Evolutionary conservation across 1,284 basidiomycete genomes (phyloP), one percentile per base, ranked within the genome.

Genomic region (Irpex sp.): DNA sequence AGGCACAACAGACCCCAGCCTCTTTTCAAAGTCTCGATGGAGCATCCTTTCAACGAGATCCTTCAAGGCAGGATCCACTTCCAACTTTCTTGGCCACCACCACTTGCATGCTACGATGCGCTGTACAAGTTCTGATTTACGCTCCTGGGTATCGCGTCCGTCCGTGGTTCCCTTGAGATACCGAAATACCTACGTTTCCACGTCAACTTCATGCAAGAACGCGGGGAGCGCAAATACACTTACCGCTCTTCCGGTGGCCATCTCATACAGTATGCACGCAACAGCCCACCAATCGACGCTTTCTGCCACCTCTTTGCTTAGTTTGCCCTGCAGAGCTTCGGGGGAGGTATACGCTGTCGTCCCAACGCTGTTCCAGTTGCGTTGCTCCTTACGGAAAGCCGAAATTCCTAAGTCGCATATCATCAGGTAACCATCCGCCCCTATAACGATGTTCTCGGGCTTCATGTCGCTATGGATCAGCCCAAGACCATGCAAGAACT

Each of bases 401-500:
- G 85, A 72, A 9, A 60, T 8, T 5, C 91, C 91, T 73, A 94
- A 91, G 73, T 94, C 92, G 7, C 85, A 85, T 26, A 94, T 80
- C 74, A 85, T 84, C 70, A 93, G 73, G 70, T 87, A 87, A 17
- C 85, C 85, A 65, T 85, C 81, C 1, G 74, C 70, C 57, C 81
- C 82, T 59, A 96, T 78, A 38, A 96, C 80, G 62, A 96, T 88
- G 69, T 95, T 95, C 69, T 88, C 89, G 7, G 92, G 91, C 73
- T 95, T 94, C 69, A 96, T 81, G 72, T 95, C 92, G n/a, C 91
- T 83, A 74, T 96, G 94, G 4, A 91, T 85, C 67, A 94, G 85
- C 63, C 86, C 87, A 66, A 89, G 82, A 40, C 75, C 78, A 69
- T 92, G 91, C 2, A 96, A 76, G 73, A 91, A 92, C 60, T 87